Evolutionary conservation across 352 stramenopile genomes (phyloP), one percentile per base, ranked within the genome.

Genomic region (Pythium coloratum): DNA sequence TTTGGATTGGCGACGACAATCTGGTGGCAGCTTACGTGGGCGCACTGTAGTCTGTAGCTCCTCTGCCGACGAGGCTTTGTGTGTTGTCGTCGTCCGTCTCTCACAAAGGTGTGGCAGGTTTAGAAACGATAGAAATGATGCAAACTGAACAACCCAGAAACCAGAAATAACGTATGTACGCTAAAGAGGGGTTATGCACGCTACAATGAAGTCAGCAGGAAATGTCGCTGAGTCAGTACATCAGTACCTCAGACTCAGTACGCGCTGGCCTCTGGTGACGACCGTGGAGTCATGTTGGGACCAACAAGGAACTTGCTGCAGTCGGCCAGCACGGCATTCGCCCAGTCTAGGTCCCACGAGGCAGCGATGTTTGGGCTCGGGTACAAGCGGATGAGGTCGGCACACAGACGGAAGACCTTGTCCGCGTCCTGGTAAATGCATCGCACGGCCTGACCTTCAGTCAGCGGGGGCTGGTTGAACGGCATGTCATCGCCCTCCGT

Each of bases 281-380:
- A 38, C 4, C 28, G 18, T 47, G 46, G 2, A 3, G 46, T 34
- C 53, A 69, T 58, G 30, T 69, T 42, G 16, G 54, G 62, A 6
- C 62, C 54, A 1, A 8, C 9, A 3, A 26, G 33, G 16, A 67
- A 20, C 13, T 54, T 42, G 51, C 28, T 50, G 55, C 62, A 69
- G 44, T 69, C 47, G 3, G 57, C 55, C 6, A 63, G n/a, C 42
- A 59, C 38, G 12, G 33, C 26, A 2, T 50, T 44, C 7, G 24
- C 26, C 62, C 58, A 77, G 49, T 55, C 64, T 8, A 20, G 0
- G 28, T 77, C 71, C 71, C 71, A 77, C 14, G 71, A 77, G 26
- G 32, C 49, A 3, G 71, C 71, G 53, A 77, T 62, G 0, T 36
- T 8, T 9, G 58, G 24, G 26, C 40, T 51, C 16, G 59, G 59